phyloP scores from a whole-genome alignment of 208 protist species.

The Leishmania mexicana region DNA sequence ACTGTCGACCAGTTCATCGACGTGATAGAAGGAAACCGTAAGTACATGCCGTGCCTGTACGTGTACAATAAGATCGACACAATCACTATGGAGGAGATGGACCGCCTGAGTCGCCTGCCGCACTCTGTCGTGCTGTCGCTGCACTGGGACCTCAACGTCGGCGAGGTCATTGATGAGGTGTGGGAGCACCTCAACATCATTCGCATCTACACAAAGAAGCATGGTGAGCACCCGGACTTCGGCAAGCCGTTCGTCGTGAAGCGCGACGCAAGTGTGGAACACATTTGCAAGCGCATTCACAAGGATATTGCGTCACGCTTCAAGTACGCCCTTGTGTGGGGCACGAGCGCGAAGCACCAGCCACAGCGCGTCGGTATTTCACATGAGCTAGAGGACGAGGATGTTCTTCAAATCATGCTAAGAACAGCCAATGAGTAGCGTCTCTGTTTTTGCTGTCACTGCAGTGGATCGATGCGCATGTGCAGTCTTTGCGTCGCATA shows the following conservation, averaged over 20 bases:
- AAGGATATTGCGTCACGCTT: slow-evolving; percentile 93
- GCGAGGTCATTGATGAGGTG: slow-evolving; percentile 95
- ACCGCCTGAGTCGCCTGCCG: slow-evolving; percentile 90
- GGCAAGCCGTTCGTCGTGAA: slow-evolving; percentile 94
- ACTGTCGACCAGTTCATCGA: slow-evolving; percentile 99
- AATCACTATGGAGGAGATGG: slow-evolving; percentile 97
- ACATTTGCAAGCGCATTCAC: slow-evolving; percentile 95
- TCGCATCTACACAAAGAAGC: slow-evolving; percentile 97
- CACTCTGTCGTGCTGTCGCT: slow-evolving; percentile 91
- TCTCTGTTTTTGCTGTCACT: not conserved
- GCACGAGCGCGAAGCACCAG: slow-evolving; percentile 95
- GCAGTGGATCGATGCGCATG: slow-evolving; percentile 6
- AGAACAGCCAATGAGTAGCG: slow-evolving; percentile 87
- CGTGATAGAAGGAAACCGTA: slow-evolving; percentile 97
- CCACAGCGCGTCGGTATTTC: slow-evolving; percentile 95
- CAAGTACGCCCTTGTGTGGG: slow-evolving; percentile 96
- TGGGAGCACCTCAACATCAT: slow-evolving; percentile 97
- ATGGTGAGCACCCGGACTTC: slow-evolving; percentile 95
- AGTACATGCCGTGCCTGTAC: slow-evolving; percentile 94
- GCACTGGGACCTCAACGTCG: slow-evolving; percentile 94
- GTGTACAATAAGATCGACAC: slow-evolving; percentile 98
- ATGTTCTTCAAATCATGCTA: slow-evolving; percentile 93
- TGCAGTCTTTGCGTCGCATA: not conserved
- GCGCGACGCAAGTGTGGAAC: slow-evolving; percentile 82
- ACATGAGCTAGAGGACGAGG: slow-evolving; percentile 90